These are phyloP conservation scores for Penicillium sp. DNA, from an alignment of 2,329 filamentous ascomycete genomes.

Conservation along the genomic window DNA sequence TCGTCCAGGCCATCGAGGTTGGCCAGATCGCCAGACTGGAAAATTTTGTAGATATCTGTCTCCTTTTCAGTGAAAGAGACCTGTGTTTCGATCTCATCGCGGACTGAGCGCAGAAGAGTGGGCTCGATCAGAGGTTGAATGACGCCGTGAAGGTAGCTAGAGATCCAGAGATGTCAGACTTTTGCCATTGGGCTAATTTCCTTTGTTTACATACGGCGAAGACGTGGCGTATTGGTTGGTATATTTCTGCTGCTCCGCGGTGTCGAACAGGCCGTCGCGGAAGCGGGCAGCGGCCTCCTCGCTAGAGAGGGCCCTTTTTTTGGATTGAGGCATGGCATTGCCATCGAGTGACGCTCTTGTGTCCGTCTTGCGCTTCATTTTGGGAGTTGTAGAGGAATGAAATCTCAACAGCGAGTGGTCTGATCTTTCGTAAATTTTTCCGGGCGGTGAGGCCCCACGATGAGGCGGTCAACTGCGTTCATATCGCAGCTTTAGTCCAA, in stretches of 20 bases:
- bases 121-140: conserved; percentile 80
- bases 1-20: conserved; percentile 94
- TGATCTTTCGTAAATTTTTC: conserved; percentile 20
- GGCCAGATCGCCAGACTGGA: conserved; percentile 95
- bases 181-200: background rate
- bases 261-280: conserved; percentile 46
- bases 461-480: conserved; percentile 4
- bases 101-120: conserved; percentile 77
- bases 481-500: background rate
- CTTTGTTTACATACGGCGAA: conserved; percentile 37
- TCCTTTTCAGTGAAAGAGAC: conserved; percentile 97
- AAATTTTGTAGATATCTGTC: conserved; percentile 99
- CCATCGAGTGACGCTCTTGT: conserved; percentile 28
- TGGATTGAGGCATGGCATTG: conserved; percentile 37
- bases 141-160: conserved; percentile 84
- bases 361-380: conserved; percentile 49
- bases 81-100: conserved; percentile 82
- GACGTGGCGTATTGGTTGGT: conserved; percentile 45
- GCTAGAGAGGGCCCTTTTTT: conserved; percentile 41
- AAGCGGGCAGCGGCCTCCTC: conserved; percentile 44
- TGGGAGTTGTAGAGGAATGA: conserved; percentile 7
- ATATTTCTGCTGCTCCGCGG: conserved; percentile 43
- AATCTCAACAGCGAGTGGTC: conserved; percentile 10
- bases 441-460: conserved; percentile 17
- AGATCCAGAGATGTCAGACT: background rate